A percentile compares a stretch with the other conserved stretches of the same genome.
Conservation (phyloP, 768 basidiomycete genomes). For the Tylopilus cervinicoccineus region DNA sequence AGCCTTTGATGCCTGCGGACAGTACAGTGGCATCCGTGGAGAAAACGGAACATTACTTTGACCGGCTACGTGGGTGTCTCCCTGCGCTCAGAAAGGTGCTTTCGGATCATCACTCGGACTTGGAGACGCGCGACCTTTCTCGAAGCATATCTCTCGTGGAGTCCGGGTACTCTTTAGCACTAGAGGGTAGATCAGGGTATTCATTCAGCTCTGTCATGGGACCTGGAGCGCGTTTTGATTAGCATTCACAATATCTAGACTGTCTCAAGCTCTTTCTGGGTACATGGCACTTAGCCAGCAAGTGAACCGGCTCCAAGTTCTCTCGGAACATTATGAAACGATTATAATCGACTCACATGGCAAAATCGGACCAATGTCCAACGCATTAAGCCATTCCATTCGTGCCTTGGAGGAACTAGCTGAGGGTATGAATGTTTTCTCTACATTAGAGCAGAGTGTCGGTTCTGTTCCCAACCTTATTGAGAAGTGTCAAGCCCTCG, state of each 20-base stretch:
- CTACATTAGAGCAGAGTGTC: slow-evolving; percentile 27
- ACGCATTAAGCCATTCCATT: slow-evolving; percentile 13
- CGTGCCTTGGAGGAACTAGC: slow-evolving; percentile 38
- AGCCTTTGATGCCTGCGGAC: slow-evolving; percentile 38
- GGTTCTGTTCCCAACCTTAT: slow-evolving; percentile 22
- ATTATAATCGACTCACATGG: slow-evolving; percentile 13
- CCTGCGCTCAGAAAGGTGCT: slow-evolving; percentile 62
- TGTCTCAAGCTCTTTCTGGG: slow-evolving; percentile 19
- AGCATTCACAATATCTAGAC: background rate
- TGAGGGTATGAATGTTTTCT: slow-evolving; percentile 32
- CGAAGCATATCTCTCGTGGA: slow-evolving; percentile 76
- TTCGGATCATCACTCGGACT: slow-evolving; percentile 70
- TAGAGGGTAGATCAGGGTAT: slow-evolving; percentile 63
- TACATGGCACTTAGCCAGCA: slow-evolving; percentile 14
- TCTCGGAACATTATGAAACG: slow-evolving; percentile 21
- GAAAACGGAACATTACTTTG: slow-evolving; percentile 62
- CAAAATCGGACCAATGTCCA: slow-evolving; percentile 16
- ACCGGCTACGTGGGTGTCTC: slow-evolving; percentile 59
- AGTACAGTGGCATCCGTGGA: slow-evolving; percentile 24
- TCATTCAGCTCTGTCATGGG: slow-evolving; percentile 23
- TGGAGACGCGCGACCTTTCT: slow-evolving; percentile 84
- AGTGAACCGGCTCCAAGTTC: slow-evolving; percentile 16
- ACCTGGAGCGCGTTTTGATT: background rate
- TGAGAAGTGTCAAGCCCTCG: slow-evolving; percentile 24
- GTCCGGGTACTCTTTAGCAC: slow-evolving; percentile 65